Conservation (phyloP, 73 alveolate genomes). For the Tetrahymena borealis region DNA sequence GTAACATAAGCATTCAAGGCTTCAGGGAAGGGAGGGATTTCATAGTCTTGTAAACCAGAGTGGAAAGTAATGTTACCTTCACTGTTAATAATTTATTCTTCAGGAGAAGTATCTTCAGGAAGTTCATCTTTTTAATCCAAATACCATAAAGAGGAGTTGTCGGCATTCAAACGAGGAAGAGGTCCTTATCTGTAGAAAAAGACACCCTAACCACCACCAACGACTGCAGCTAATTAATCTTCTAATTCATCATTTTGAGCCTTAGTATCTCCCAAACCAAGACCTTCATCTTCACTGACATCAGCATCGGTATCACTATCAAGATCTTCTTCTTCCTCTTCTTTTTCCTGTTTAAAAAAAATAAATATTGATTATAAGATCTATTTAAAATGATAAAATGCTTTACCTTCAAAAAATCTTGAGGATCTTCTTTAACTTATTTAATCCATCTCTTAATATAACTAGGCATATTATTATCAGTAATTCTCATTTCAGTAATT, state of each 20-base stretch:
- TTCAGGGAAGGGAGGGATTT: background rate
- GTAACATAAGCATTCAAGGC: background rate
- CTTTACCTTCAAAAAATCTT: background rate
- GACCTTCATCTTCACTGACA: background rate
- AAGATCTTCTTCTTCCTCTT: slow-evolving; percentile 1
- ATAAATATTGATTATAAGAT: background rate
- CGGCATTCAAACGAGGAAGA: background rate
- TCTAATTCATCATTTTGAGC: background rate
- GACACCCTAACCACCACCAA: background rate
- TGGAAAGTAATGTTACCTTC: background rate
- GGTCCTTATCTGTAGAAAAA: background rate
- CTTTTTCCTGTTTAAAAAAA: background rate
- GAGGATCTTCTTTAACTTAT: background rate
- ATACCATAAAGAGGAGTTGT: background rate
- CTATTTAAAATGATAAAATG: background rate
- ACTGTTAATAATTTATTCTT: background rate
- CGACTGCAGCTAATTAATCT: background rate
- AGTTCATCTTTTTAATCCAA: background rate
- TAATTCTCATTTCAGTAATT: background rate
- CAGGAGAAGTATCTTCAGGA: slow-evolving; percentile 5
- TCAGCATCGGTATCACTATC: background rate
- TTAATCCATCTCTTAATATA: background rate
- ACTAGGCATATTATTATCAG: background rate
- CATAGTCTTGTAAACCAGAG: background rate
- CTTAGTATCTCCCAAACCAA: background rate